These are phyloP conservation scores for Ramaria rubella DNA, from an alignment of 768 basidiomycete species.

Conservation along the genomic window DNA sequence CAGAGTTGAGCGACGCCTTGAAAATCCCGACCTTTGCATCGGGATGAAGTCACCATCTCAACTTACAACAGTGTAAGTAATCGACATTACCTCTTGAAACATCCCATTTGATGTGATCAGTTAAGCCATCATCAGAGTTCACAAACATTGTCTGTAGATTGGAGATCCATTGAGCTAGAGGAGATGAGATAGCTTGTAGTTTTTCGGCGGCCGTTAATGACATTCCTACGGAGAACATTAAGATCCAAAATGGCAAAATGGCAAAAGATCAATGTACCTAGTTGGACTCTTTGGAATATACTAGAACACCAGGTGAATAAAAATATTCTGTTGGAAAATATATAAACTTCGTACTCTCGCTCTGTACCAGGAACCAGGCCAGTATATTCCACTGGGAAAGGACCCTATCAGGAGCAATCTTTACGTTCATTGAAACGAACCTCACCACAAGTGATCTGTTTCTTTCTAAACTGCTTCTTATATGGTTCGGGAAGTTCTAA, in stretches of 20 bases:
- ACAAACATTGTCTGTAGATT: slow-evolving; percentile 53
- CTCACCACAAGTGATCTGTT: slow-evolving; percentile 64
- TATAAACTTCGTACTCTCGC: slow-evolving; percentile 39
- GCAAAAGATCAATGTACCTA: slow-evolving; percentile 41
- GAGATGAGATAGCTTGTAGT: slow-evolving; percentile 68
- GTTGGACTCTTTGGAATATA: slow-evolving; percentile 52
- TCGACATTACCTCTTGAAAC: background rate
- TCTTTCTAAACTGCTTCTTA: slow-evolving; percentile 46
- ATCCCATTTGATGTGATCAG: slow-evolving; percentile 52
- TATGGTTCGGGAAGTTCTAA: slow-evolving; percentile 46
- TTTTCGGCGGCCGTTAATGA: slow-evolving; percentile 45
- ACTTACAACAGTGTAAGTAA: background rate
- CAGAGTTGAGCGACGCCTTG: slow-evolving; percentile 66
- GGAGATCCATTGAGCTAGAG: slow-evolving; percentile 61
- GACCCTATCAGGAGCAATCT: background rate
- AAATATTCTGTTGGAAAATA: slow-evolving; percentile 48
- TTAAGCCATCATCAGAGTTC: slow-evolving; percentile 52
- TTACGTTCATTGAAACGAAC: slow-evolving; percentile 4
- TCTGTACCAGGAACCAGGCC: slow-evolving; percentile 49
- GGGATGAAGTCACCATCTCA: slow-evolving; percentile 15
- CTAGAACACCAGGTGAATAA: background rate
- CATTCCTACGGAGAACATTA: background rate
- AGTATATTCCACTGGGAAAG: slow-evolving; percentile 57
- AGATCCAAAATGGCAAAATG: background rate
- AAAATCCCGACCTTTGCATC: slow-evolving; percentile 67